A percentile compares a stretch with the other conserved stretches of the same genome.
Conservation (phyloP, 2,329 filamentous ascomycete genomes). For the Alternaria tenuissima region DNA sequence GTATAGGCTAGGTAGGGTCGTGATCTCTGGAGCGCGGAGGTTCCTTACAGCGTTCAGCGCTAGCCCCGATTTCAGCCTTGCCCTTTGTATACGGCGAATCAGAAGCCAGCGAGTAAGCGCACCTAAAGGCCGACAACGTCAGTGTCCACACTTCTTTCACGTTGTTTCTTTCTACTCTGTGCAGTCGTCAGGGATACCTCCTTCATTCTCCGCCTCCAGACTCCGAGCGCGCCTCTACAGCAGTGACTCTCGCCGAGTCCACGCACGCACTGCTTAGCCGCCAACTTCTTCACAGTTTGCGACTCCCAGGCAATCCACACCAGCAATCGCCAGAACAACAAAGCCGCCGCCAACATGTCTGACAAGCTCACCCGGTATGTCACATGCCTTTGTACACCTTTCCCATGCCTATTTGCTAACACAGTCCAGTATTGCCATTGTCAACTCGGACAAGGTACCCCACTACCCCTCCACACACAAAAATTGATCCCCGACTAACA, state of each 20-base stretch:
- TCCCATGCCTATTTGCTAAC: conserved; percentile 22
- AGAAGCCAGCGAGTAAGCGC: not conserved
- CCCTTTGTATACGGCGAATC: conserved; percentile 14
- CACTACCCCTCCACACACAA: conserved; percentile 53
- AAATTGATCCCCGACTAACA: conserved; percentile 44
- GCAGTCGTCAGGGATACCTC: conserved; percentile 3
- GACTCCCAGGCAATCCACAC: conserved; percentile 1
- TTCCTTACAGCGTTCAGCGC: conserved; percentile 21
- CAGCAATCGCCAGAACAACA: conserved; percentile 15
- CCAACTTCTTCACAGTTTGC: conserved; percentile 30
- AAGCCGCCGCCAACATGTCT: conserved; percentile 67
- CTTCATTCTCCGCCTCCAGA: conserved; percentile 1
- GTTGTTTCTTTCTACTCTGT: conserved; percentile 9
- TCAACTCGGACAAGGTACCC: conserved; percentile 94
- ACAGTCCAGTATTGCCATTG: conserved; percentile 82
- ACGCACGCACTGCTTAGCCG: conserved; percentile 22
- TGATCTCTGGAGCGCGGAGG: conserved; percentile 32
- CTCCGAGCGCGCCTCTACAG: conserved; percentile 6
- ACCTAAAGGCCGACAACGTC: conserved; percentile 31
- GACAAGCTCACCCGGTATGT: conserved; percentile 93
- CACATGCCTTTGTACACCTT: not conserved
- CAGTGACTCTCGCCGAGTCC: conserved; percentile 14
- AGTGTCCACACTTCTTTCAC: conserved; percentile 14
- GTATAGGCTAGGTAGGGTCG: conserved; percentile 33
- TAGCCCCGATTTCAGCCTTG: conserved; percentile 7